These are phyloP conservation scores for Puccinellia tenuiflora DNA, from an alignment of 176 grass and related monocot genomes.

Conservation along the genomic window DNA sequence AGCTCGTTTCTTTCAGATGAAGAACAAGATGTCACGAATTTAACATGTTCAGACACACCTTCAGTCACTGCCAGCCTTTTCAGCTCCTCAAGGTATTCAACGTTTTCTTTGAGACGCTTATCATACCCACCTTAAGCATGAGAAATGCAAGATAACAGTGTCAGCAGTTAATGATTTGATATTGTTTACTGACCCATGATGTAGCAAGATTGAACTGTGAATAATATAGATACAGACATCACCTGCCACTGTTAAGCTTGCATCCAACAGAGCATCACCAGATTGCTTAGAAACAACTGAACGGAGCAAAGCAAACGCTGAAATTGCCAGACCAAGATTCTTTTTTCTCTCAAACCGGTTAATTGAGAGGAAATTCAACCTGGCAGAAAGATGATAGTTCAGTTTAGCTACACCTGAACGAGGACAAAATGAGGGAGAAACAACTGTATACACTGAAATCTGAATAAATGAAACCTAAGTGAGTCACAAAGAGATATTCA, in stretches of 20 bases:
- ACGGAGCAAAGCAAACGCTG: conserved; percentile 75
- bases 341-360: conserved; percentile 99
- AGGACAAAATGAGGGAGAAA: background rate
- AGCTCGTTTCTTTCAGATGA: conserved; percentile 89
- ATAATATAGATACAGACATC: conserved; percentile 14
- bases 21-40: conserved; percentile 83
- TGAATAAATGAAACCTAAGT: conserved; percentile 9
- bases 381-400: conserved; percentile 27
- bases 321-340: conserved; percentile 84
- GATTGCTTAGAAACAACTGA: conserved; percentile 38
- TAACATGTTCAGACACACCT: conserved; percentile 59
- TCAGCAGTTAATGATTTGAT: background rate
- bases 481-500: conserved; percentile 49
- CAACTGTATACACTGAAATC: background rate
- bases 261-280: conserved; percentile 32
- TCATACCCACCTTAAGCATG: conserved; percentile 72
- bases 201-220: background rate
- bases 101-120: conserved; percentile 88
- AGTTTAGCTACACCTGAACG: background rate
- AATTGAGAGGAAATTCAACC: conserved; percentile 93
- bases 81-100: conserved; percentile 87
- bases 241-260: conserved; percentile 91
- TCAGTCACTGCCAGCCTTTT: conserved; percentile 54
- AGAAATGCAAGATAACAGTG: conserved; percentile 3
- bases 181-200: background rate